Base-by-base conservation (phyloP, 192 early-diverging fungal species). In the Phlyctochytrium planicorne region DNA sequence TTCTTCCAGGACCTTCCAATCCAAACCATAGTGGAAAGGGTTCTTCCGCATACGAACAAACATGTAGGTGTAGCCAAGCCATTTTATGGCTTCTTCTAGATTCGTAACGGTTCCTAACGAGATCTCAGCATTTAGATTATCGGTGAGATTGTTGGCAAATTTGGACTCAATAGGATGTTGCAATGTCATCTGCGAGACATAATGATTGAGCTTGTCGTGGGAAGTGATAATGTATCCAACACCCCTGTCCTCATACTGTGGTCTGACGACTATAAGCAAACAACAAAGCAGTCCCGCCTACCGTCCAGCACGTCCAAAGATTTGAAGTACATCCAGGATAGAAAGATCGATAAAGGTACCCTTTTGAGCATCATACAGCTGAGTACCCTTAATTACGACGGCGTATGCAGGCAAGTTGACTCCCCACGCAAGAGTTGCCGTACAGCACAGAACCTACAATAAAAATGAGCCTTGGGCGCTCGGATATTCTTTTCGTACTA, bases 341-440 rank as follows among this genome's bases (percentile, higher is more conserved):
- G 95, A 96, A 30, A 99, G 80, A 68, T 99, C 98, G 1, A 92
- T 88, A 77, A 94, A 98, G 14, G 84, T 82, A 65, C 98, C 95
- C 76, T 94, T 97, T 59, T 95, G 87, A 25, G 95, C 80, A 62
- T 94, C 89, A 75, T 99, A 99, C 16, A 99, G 83, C 65, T 95
- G 91, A 14, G 98, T 99, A 33, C 96, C 98, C 76, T 98, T 98
- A 77, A 99, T 98, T 23, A 98, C 84, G 10, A 98, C 98, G 0
- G 98, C 96, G 70, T 97, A 96, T 12, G 98, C 98, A 0, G 96
- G 96, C 70, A 99, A 85, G 68, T 99, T 98, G 52, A 98, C 94
- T 77, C 95, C 98, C 98, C 98, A 99, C 12, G 98, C 98, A 33
- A 99, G 81, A 0, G 98, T 99, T 2, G 98, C 87, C 23, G 98